A percentile compares a stretch with the other conserved stretches of the same genome.
These are phyloP conservation scores for Aspergillus ochraceus DNA, from an alignment of 2,329 filamentous ascomycete species.

Conservation along the genomic window DNA sequence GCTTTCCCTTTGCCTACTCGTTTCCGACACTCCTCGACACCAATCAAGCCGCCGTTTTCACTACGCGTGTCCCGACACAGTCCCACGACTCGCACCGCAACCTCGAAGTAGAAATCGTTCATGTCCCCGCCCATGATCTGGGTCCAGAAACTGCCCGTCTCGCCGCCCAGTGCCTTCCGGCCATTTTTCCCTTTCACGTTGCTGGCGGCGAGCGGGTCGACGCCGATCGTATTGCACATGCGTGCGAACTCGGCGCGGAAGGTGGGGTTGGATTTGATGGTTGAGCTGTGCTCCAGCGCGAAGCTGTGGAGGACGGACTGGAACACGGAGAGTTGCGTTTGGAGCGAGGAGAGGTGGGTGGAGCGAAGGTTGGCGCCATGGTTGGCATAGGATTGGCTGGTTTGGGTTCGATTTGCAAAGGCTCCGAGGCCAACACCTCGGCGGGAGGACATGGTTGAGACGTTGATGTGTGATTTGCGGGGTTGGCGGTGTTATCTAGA, in stretches of 20 bases:
- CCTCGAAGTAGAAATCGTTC: constrained; percentile 98
- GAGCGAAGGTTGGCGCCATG: constrained; percentile 86
- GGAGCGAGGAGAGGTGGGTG: constrained; percentile 79
- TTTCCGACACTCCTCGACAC: constrained; percentile 76
- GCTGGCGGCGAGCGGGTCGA: constrained; percentile 82
- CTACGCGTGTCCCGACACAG: constrained; percentile 80
- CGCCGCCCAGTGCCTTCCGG: constrained; percentile 43
- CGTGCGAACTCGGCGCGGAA: constrained; percentile 97
- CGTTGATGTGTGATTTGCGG: not conserved
- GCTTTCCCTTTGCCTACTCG: constrained; percentile 70
- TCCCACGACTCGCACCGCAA: constrained; percentile 93
- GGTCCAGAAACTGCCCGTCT: constrained; percentile 76
- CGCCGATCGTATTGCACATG: constrained; percentile 96
- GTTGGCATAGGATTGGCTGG: constrained; percentile 83
- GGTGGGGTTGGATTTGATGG: constrained; percentile 90
- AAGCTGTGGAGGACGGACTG: constrained; percentile 94
- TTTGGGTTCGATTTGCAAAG: constrained; percentile 81
- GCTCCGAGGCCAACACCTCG: constrained; percentile 83
- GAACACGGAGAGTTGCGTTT: constrained; percentile 93
- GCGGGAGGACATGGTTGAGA: constrained; percentile 44
- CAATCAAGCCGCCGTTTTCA: constrained; percentile 91
- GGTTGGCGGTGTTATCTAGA: not conserved
- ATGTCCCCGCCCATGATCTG: constrained; percentile 88
- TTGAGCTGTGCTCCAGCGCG: constrained; percentile 88
- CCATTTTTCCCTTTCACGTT: constrained; percentile 53